Evolutionary conservation across 2,329 filamentous ascomycete species (phyloP).

Genomic region (Nemania bipapillata): DNA sequence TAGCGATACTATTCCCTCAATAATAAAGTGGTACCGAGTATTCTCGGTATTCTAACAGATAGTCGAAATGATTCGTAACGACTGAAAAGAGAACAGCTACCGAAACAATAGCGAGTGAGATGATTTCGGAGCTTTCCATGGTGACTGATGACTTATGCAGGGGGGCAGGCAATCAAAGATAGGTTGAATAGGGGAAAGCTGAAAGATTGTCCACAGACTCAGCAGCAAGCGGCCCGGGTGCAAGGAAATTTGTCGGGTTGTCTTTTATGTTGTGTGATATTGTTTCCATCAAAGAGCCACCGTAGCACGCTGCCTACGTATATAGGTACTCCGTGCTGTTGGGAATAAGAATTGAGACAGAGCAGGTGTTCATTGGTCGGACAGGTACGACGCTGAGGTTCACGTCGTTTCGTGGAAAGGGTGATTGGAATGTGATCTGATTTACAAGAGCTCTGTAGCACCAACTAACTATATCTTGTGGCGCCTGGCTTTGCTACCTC

Average conservation of each 20-base stretch:
- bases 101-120: background rate
- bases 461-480: background rate
- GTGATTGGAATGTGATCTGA: conserved; percentile 7
- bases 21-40: background rate
- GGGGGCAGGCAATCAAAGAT: background rate
- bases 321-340: background rate
- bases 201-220: background rate
- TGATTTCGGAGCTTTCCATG: background rate
- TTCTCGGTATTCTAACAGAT: background rate
- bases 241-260: background rate
- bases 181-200: background rate
- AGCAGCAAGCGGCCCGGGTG: background rate
- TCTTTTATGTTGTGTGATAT: background rate
- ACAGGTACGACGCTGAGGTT: background rate
- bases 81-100: background rate
- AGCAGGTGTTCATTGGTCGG: background rate
- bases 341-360: background rate
- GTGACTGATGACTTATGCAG: background rate
- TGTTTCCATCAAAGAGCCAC: background rate
- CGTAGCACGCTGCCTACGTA: background rate
- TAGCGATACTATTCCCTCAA: background rate
- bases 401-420: background rate
- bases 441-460: background rate
- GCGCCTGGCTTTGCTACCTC: background rate
- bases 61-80: background rate